These are phyloP conservation scores for Globisporangium spiculum DNA, from an alignment of 352 stramenopile species.

Conservation along the genomic window DNA sequence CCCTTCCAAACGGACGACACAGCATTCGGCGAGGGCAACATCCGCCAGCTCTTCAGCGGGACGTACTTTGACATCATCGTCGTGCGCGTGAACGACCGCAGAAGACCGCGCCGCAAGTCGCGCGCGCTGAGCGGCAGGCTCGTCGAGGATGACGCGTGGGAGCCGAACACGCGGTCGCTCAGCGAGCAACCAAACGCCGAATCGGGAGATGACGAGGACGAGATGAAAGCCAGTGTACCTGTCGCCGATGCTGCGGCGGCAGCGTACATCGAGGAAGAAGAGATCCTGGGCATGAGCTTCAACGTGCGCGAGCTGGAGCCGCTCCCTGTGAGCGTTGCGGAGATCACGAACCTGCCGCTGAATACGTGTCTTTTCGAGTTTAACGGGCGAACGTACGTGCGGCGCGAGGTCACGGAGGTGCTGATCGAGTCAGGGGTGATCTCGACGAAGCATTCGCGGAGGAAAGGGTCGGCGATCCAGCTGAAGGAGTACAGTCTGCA, in stretches of 20 bases:
- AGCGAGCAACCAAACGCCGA: slow-evolving; percentile 25
- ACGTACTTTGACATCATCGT: slow-evolving; percentile 68
- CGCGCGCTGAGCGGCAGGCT: slow-evolving; percentile 35
- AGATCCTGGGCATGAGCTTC: slow-evolving; percentile 60
- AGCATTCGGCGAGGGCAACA: slow-evolving; percentile 19
- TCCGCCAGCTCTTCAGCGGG: slow-evolving; percentile 39
- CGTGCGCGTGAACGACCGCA: slow-evolving; percentile 52
- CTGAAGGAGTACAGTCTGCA: slow-evolving; percentile 79
- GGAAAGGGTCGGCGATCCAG: slow-evolving; percentile 73
- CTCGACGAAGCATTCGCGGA: slow-evolving; percentile 57
- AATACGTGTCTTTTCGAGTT: slow-evolving; percentile 85
- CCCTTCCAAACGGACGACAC: slow-evolving; percentile 59
- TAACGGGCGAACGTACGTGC: slow-evolving; percentile 57
- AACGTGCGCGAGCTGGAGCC: slow-evolving; percentile 67
- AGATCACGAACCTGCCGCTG: slow-evolving; percentile 68
- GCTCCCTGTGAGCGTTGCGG: slow-evolving; percentile 52
- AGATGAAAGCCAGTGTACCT: slow-evolving; percentile 15
- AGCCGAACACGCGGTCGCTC: slow-evolving; percentile 44
- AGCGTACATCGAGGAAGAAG: slow-evolving; percentile 36
- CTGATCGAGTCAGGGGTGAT: slow-evolving; percentile 67
- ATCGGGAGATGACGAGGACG: slow-evolving; percentile 32
- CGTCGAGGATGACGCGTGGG: slow-evolving; percentile 38
- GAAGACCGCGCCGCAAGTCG: slow-evolving; percentile 51
- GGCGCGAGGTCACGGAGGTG: slow-evolving; percentile 66
- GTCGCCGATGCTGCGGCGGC: neutral